phyloP scores from a whole-genome alignment of 768 basidiomycete genomes.

The Tylopilus balloui region DNA sequence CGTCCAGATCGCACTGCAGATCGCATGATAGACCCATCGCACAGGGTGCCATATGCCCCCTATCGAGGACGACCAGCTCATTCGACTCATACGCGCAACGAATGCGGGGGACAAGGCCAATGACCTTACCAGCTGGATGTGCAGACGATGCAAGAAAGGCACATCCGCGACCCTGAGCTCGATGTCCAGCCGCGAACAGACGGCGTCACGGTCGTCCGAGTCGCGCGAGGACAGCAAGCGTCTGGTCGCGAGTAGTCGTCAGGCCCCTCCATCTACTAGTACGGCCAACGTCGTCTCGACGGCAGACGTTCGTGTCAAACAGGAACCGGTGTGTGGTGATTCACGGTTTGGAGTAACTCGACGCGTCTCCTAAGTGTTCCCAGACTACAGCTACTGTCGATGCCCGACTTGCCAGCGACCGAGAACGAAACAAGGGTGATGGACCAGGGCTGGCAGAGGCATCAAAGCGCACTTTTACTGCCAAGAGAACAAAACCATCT shows the following conservation, averaged over 20 bases:
- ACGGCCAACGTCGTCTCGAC: neutral
- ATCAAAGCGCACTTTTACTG: neutral
- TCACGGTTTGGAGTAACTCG: neutral
- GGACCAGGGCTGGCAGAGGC: neutral
- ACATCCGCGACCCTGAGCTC: neutral
- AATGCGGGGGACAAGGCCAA: slow-evolving; percentile 24
- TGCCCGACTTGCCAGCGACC: neutral
- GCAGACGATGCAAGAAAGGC: slow-evolving; percentile 30
- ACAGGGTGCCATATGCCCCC: slow-evolving; percentile 34
- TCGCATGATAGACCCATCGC: neutral
- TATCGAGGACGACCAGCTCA: slow-evolving; percentile 24
- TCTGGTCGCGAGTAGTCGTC: neutral
- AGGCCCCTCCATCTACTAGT: neutral
- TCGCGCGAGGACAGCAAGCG: neutral
- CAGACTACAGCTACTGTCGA: neutral
- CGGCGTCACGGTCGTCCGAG: slow-evolving; percentile 7
- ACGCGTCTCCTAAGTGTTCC: slow-evolving; percentile 3
- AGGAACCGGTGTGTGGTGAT: slow-evolving; percentile 9
- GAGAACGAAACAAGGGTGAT: neutral
- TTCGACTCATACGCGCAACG: slow-evolving; percentile 21
- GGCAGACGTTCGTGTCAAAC: slow-evolving; percentile 1
- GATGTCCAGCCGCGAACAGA: slow-evolving; percentile 5
- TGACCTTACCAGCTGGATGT: slow-evolving; percentile 25
- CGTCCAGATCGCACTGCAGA: neutral
- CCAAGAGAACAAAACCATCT: neutral